A percentile compares a stretch with the other conserved stretches of the same genome.
Conservation (phyloP, 192 early-diverging fungal genomes). For the Umbelopsis isabellina region DNA sequence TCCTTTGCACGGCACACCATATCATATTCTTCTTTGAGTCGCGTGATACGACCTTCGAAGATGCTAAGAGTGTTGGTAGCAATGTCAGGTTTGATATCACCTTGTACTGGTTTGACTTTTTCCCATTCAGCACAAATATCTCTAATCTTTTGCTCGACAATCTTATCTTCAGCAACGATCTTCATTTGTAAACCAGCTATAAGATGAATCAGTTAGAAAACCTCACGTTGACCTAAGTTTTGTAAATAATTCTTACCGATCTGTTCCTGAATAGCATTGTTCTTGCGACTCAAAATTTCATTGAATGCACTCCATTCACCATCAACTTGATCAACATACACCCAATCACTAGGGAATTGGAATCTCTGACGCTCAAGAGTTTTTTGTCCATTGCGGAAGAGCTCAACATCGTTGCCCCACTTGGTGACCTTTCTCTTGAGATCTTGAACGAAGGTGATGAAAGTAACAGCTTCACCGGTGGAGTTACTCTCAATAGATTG, state of each 20-base stretch:
- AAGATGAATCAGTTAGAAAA: background rate
- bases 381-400: slow-evolving; percentile 91
- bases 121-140: slow-evolving; percentile 92
- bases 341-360: slow-evolving; percentile 94
- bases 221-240: background rate
- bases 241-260: slow-evolving; percentile 54
- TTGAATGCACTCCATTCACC: slow-evolving; percentile 98
- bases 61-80: slow-evolving; percentile 82
- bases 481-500: slow-evolving; percentile 81
- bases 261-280: slow-evolving; percentile 92
- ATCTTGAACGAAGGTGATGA: slow-evolving; percentile 96
- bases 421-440: slow-evolving; percentile 79
- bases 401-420: slow-evolving; percentile 84
- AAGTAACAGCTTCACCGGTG: slow-evolving; percentile 89
- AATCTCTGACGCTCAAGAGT: slow-evolving; percentile 92
- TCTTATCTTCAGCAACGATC: slow-evolving; percentile 91
- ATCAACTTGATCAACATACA: slow-evolving; percentile 93
- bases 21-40: slow-evolving; percentile 84
- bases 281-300: slow-evolving; percentile 91
- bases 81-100: slow-evolving; percentile 84
- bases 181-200: slow-evolving; percentile 90
- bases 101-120: slow-evolving; percentile 92
- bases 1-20: slow-evolving; percentile 91
- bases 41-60: slow-evolving; percentile 82
- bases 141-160: slow-evolving; percentile 82